Evolutionary conservation across 164 flowering plant species (phyloP), one percentile per base, ranked within the genome.

Genomic region (Saururus chinensis): DNA sequence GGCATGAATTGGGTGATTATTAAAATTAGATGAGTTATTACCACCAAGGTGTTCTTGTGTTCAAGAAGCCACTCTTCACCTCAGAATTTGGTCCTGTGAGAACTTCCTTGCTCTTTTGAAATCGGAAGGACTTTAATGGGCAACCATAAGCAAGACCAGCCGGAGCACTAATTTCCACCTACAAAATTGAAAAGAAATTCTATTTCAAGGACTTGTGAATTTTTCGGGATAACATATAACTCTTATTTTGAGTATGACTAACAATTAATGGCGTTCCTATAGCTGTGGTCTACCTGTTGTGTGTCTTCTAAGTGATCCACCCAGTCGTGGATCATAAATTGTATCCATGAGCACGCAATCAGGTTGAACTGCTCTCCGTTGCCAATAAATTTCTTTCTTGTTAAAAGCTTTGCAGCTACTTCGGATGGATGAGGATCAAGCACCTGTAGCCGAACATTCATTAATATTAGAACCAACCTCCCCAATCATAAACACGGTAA

Each of bases 281-380:
- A 4, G 17, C 19, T 19, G 1, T 35, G 7, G 9, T 4, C 9
- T 1, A 72, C 78, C 78, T 79, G 80, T 10, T 75, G 56, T 22
- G 79, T 75, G 16, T 69, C 75, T 56, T 79, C 83, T 56, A 79
- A 56, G 49, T 79, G 83, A 56, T 77, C 83, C 22, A 75, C 62
- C 83, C 83, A 79, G 49, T 79, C 83, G 61, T 79, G 80, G 9
- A 79, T 62, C 83, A 79, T 79, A 65, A 79, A 77, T 54, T 79
- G 83, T 20, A 79, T 73, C 83, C 83, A 79, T 2, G 80, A 68
- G 19, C 74, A 71, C 1, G 83, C 83, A 4, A 79, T 77, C 73
- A 79, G 58, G 70, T 79, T 79, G 66, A 79, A 77, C 52, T 79
- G 83, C 64, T 73, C 73, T 35, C 80, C 79, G 0, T 75, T 73